Conservation (phyloP, 768 basidiomycete genomes). For the Trametes sanguinea region DNA sequence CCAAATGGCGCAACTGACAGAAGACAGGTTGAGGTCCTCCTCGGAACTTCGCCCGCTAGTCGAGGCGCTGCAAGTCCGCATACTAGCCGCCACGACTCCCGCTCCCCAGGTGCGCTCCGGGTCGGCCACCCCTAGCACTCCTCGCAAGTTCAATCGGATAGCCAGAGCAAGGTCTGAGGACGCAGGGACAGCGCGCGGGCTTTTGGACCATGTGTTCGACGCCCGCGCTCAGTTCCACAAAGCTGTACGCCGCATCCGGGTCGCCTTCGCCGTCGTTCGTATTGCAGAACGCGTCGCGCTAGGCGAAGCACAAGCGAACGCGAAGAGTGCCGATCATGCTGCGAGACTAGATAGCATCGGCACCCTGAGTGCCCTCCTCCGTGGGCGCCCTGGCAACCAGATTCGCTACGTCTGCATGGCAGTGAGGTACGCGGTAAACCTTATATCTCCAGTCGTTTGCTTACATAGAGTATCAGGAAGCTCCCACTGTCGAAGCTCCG, state of each 20-base stretch:
- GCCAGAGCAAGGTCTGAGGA: too few relatives aligned
- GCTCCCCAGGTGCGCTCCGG: not conserved
- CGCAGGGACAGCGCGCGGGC: slow-evolving; percentile 26
- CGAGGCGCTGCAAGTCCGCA: slow-evolving; percentile 39
- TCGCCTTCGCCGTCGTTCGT: slow-evolving; percentile 51
- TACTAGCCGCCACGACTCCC: slow-evolving; percentile 19
- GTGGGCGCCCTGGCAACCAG: slow-evolving; percentile 45
- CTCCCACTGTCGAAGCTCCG: slow-evolving; percentile 38
- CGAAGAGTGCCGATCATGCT: slow-evolving; percentile 29
- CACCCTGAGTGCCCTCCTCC: slow-evolving; percentile 48
- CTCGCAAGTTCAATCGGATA: slow-evolving; percentile 16
- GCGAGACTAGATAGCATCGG: slow-evolving; percentile 30
- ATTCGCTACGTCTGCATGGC: slow-evolving; percentile 48
- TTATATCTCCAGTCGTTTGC: not conserved
- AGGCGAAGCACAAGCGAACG: not conserved
- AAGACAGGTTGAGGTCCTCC: not conserved
- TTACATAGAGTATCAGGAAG: slow-evolving; percentile 37
- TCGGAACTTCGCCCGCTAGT: slow-evolving; percentile 37
- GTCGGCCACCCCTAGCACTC: slow-evolving; percentile 15
- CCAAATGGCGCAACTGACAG: not conserved
- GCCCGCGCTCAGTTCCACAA: slow-evolving; percentile 41
- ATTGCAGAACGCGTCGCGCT: slow-evolving; percentile 41
- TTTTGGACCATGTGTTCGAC: slow-evolving; percentile 39
- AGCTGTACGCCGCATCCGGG: slow-evolving; percentile 38
- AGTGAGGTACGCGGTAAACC: slow-evolving; percentile 43